Base-by-base conservation (phyloP, 768 basidiomycete species). In the Termitomyces sp. region DNA sequence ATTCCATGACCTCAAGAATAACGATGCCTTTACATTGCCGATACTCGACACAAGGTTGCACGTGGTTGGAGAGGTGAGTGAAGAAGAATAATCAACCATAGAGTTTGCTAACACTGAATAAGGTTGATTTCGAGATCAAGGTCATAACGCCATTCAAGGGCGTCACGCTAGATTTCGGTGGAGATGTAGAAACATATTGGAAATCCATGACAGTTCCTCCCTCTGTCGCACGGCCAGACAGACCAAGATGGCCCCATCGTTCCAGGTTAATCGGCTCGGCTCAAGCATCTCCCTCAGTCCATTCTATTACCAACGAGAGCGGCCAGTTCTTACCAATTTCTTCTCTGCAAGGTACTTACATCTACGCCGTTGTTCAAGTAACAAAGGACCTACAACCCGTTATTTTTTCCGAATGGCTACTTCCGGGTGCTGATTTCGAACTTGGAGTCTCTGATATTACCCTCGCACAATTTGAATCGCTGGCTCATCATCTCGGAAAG, bases 131-230 rank as follows among this genome's bases (percentile, higher is more conserved):
- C 69, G 93, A 93, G 64, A 77, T 92, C 32, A 90, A 84, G 62
- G 81, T 94, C 55, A 84, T 96, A 58, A 87, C 85, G 9, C 89
- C 93, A 1, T 98, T 98, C 72, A 84, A 87, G 55, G 93, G 91
- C 2, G 92, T 93, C 47, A 93, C 93, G 55, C 78, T 98, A 12
- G 92, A 95, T 71, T 88, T 98, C 53, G 95, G 94, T 22, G 96
- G 97, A 24, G 85, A 90, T 50, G 82, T 98, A 28, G 95, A 98
- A 73, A 99, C 96, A 0, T 99, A 99, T 69, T 99, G 97, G 97
- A 98, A 98, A 72, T 95, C 94, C 2, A 83, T 87, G 19, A 75
- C 75, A 30, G 71, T 73, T 44, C 69, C 78, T 17, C 75, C 74
- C 19, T 75, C 81, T 14, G 66, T 76, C 34, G 66, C 66, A 12